Base-by-base conservation (phyloP, 495 filamentous ascomycete species). In the Bacidia gigantensis region DNA sequence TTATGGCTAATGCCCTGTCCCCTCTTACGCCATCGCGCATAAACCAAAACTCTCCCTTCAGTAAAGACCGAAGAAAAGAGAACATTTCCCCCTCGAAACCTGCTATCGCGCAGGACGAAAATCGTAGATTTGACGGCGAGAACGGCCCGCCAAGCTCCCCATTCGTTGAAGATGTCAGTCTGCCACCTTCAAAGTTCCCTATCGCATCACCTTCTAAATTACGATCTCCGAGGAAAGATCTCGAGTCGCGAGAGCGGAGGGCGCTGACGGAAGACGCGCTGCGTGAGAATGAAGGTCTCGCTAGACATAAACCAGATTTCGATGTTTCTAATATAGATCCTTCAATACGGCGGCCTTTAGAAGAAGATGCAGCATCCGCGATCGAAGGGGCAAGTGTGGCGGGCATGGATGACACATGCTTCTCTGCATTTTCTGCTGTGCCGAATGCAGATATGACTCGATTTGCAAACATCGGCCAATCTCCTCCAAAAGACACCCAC, bases 361-460 rank as follows among this genome's bases (percentile, higher is more conserved):
- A 60, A 1, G 58, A 63, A 46, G 51, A 49, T 51, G 48, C 52
- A 11, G 43, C 41, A 11, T 56, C 53, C 9, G 48, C 12, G 3
- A 26, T 50, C 11, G 54, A 18, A 46, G 39, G 54, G 23, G 23
- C 29, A 47, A 54, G 59, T n/a, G 57, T 56, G 24, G 44, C 57
- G 39, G 60, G 60, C 11, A 72, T 80, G 53, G 86, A 94, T 59
- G 88, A 93, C 57, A 90, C 85, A 18, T 83, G 82, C 39, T 84
- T 92, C 60, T 93, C 86, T 66, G 77, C 74, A 12, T 95, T 94
- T 66, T 95, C 89, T 2, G 84, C 86, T 0, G 77, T 94, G 40
- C 86, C 87, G 2, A 73, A 73, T 48, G 63, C 65, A 23, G 87
- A 92, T 53, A 81, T 92, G 79, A 92, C 87, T n/a, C 76, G 81